Base-by-base conservation (phyloP, 208 protist genomes). In the Endotrypanum monterogeii region DNA sequence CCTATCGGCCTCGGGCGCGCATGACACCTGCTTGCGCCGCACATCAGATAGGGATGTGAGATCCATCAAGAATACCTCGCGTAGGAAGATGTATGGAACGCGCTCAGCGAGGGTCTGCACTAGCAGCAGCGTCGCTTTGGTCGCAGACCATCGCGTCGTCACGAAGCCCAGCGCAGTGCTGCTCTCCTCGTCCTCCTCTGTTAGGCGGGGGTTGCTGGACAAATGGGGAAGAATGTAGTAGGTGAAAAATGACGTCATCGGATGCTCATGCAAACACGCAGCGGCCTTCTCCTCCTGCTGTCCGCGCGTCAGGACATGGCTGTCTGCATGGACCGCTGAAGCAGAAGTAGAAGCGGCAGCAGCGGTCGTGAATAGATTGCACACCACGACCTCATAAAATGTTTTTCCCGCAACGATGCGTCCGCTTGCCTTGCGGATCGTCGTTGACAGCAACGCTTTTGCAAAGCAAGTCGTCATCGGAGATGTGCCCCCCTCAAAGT, bases 121-220 rank as follows among this genome's bases (percentile, higher is more conserved):
- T 0, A 95, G 80, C 55, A 85, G 61, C 61, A 95, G 73, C 50
- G 91, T 89, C 35, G 88, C 86, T 69, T 90, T 85, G 9, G 58
- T 77, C n/a, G 79, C 63, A 8, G 80, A 85, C 85, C 87, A 92
- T 28, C 73, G 68, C 28, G 76, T 86, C 44, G 82, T 62, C 32
- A 57, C 23, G 65, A 78, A 83, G 41, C 69, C 82, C 23, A 86
- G 71, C 35, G 74, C 61, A 11, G 66, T 66, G 35, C 70, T 56
- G 76, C 72, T 85, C 60, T 70, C 71, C 57, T 56, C 62, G 63
- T 89, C 79, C 67, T 87, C 79, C 39, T 77, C 72, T 9, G 82
- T 81, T n/a, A 91, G 74, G 48, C 46, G 50, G 0, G 83, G 84
- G 48, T 79, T 66, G 62, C 63, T 72, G 1, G 80, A 77, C 32